phyloP scores from a whole-genome alignment of 345 rosid species.

The Erodium maritimum region DNA sequence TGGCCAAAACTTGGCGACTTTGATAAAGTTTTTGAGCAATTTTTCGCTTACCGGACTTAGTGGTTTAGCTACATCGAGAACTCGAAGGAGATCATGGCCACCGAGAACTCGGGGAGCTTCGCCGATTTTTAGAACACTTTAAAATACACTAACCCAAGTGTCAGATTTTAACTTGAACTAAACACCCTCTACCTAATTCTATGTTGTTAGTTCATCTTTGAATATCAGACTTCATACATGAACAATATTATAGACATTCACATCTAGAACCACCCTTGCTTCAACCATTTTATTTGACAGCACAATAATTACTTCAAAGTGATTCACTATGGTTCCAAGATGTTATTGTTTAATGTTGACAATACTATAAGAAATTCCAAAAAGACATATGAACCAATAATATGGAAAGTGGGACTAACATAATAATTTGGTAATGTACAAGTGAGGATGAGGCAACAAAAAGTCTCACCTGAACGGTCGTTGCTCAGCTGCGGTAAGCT shows the following conservation, averaged over 20 bases:
- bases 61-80: no score
- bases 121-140: no score
- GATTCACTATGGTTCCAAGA: neutral
- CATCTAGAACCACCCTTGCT: neutral
- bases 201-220: neutral
- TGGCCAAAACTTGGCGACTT: no score
- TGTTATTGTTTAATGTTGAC: neutral
- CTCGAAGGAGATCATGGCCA: no score
- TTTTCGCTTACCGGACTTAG: no score
- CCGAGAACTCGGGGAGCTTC: no score
- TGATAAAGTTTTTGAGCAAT: no score
- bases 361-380: neutral
- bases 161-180: no score
- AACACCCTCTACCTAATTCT: no score
- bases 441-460: neutral
- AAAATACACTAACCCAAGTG: no score
- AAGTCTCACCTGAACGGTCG: slow-evolving; percentile 66
- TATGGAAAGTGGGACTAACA: neutral
- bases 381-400: neutral
- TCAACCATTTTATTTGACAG: no score
- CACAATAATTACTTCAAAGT: neutral
- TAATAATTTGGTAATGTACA: neutral
- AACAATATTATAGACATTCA: neutral
- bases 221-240: no score
- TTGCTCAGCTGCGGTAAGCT: slow-evolving; percentile 77